A percentile compares a stretch with the other conserved stretches of the same genome.
Evolutionary conservation across 2,329 filamentous ascomycete species (phyloP).

Genomic region (Calonectria naviculata): DNA sequence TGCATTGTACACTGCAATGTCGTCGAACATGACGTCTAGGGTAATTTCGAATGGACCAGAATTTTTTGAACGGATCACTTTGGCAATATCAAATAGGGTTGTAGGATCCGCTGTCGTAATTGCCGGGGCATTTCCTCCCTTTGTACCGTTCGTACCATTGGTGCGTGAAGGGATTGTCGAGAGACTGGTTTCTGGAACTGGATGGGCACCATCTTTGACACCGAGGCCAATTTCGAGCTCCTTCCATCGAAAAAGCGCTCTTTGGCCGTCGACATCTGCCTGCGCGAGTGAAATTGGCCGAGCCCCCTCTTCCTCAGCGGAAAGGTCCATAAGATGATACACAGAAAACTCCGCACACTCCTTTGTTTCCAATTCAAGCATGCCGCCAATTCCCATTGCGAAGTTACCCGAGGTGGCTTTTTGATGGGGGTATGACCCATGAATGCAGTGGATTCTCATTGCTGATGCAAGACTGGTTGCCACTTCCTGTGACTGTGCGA

Average conservation of each 20-base stretch:
- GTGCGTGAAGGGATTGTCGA: neutral
- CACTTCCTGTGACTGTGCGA: neutral
- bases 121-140: neutral
- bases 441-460: neutral
- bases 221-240: neutral
- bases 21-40: slow-evolving; percentile 62
- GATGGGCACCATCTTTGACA: neutral
- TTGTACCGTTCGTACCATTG: neutral
- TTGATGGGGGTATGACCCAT: neutral
- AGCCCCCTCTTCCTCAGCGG: neutral
- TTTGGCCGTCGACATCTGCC: neutral
- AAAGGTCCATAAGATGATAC: slow-evolving; percentile 6
- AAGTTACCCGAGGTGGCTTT: neutral
- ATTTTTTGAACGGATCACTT: slow-evolving; percentile 59
- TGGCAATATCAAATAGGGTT: neutral
- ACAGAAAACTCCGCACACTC: slow-evolving; percentile 3
- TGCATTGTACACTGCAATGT: slow-evolving; percentile 44
- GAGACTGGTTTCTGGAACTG: neutral
- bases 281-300: neutral
- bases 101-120: neutral
- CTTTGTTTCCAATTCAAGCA: slow-evolving; percentile 2
- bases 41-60: slow-evolving; percentile 63
- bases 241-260: neutral
- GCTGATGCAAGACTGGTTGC: neutral
- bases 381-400: slow-evolving; percentile 2